Percentiles rank a stretch among this genome's conserved stretches.
These are phyloP conservation scores for Fusarium sp. DNA, from an alignment of 2,329 filamentous ascomycete species.

Conservation along the genomic window DNA sequence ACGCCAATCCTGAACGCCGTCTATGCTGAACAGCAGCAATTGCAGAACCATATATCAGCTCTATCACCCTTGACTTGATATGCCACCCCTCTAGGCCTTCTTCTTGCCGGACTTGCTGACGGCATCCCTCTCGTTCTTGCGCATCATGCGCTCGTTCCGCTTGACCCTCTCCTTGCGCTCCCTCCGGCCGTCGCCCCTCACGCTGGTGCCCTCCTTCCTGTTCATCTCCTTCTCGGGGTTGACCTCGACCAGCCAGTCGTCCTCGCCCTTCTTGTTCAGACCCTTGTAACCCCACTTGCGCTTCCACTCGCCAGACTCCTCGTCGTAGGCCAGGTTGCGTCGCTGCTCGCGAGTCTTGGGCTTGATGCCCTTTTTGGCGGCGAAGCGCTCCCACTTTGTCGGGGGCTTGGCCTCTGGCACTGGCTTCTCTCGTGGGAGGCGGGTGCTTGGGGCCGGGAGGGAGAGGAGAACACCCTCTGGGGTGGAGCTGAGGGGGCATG, in stretches of 20 bases:
- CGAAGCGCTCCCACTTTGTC: conserved; percentile 97
- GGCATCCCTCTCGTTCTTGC: conserved; percentile 65
- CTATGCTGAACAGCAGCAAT: conserved; percentile 33
- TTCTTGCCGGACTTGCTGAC: conserved; percentile 35
- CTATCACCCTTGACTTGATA: conserved; percentile 1
- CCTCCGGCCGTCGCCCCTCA: conserved; percentile 68
- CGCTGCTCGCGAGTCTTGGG: conserved; percentile 81
- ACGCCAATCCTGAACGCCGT: conserved; percentile 47
- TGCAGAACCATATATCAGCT: conserved; percentile 12
- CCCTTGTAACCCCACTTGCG: conserved; percentile 95
- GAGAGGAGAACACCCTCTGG: conserved; percentile 75
- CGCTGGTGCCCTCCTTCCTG: conserved; percentile 67
- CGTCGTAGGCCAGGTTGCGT: conserved; percentile 80
- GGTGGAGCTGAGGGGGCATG: conserved; percentile 78
- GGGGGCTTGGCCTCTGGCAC: conserved; percentile 80
- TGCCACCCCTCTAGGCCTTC: conserved; percentile 24
- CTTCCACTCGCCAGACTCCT: conserved; percentile 85
- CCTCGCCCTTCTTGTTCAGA: conserved; percentile 82
- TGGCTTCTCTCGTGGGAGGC: conserved; percentile 89
- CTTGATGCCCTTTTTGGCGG: conserved; percentile 95
- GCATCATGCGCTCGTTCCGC: conserved; percentile 73
- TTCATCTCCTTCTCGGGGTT: conserved; percentile 75
- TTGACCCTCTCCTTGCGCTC: conserved; percentile 73
- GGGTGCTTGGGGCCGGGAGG: conserved; percentile 73
- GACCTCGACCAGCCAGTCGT: conserved; percentile 92